Percentiles rank a stretch among this genome's conserved stretches.
phyloP scores from a whole-genome alignment of 2,329 filamentous ascomycete species.

The Aspergillus pseudonomiae region DNA sequence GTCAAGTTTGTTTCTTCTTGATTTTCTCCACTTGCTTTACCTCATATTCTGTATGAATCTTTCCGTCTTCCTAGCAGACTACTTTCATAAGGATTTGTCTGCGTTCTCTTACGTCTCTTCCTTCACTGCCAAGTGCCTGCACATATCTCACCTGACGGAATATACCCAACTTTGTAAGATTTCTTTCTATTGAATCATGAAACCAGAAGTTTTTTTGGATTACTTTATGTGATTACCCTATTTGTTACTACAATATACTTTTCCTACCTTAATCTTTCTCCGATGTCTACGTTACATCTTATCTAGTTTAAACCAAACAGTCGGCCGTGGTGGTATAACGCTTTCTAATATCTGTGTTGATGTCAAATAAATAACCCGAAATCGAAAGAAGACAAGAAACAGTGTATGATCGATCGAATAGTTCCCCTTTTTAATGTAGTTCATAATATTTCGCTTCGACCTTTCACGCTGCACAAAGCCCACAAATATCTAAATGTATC shows the following conservation, averaged over 20 bases:
- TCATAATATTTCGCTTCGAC: too few species aligned
- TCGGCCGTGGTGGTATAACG: background rate
- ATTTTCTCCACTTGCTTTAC: background rate
- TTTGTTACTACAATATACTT: conserved; percentile 9
- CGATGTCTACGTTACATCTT: background rate
- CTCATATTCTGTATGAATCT: conserved; percentile 1
- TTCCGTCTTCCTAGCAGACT: conserved; percentile 4
- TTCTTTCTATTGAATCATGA: conserved; percentile 4
- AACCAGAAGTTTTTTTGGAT: conserved; percentile 2
- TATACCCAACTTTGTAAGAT: conserved; percentile 14
- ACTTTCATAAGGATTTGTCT: background rate
- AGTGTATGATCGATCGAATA: background rate
- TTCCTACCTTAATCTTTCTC: background rate
- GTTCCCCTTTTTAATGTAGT: background rate
- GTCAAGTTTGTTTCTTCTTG: background rate
- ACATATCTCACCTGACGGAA: conserved; percentile 10
- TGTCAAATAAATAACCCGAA: background rate
- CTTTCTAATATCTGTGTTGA: background rate
- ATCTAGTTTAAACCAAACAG: conserved; percentile 4
- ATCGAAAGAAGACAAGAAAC: background rate
- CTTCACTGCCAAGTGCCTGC: conserved; percentile 8
- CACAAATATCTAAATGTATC: background rate
- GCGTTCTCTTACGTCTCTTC: background rate
- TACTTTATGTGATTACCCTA: conserved; percentile 15
- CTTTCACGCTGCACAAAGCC: background rate